Conservation (phyloP, 1,139 yeast genomes). For the Suhomyces bokatorum region DNA sequence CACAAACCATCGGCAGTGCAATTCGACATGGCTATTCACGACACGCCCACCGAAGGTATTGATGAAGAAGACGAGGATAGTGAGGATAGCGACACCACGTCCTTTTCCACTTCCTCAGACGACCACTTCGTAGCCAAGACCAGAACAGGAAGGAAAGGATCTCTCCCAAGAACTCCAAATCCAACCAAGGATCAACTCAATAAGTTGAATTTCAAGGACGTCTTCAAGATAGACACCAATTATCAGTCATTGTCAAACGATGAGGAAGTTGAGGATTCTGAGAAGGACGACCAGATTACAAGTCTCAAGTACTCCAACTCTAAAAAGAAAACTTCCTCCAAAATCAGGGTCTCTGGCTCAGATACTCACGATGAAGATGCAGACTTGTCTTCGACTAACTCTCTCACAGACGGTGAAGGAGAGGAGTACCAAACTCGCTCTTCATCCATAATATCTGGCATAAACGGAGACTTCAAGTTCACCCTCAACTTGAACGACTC, state of each 20-base stretch:
- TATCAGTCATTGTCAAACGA: constrained; percentile 20
- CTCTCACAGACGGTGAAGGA: constrained; percentile 17
- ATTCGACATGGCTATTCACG: constrained; percentile 26
- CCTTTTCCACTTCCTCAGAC: constrained; percentile 15
- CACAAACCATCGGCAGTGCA: constrained; percentile 18
- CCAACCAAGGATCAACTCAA: constrained; percentile 23
- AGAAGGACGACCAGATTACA: constrained; percentile 21
- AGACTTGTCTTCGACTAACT: constrained; percentile 16
- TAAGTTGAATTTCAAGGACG: constrained; percentile 34
- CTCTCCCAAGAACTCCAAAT: constrained; percentile 32
- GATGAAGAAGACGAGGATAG: constrained; percentile 9
- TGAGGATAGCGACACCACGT: constrained; percentile 7
- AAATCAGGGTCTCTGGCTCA: constrained; percentile 9
- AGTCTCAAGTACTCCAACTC: constrained; percentile 21
- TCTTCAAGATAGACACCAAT: constrained; percentile 25
- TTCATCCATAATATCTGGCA: constrained; percentile 43
- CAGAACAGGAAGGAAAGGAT: constrained; percentile 13
- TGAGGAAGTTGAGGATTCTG: constrained; percentile 19
- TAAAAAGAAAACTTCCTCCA: constrained; percentile 16
- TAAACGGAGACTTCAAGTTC: constrained; percentile 44
- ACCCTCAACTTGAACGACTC: constrained; percentile 47
- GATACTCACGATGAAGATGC: constrained; percentile 15
- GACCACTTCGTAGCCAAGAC: constrained; percentile 11
- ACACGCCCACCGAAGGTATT: constrained; percentile 17
- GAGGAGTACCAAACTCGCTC: constrained; percentile 42